phyloP scores from a whole-genome alignment of 2,329 filamentous ascomycete genomes.

The Colletotrichum sp. region DNA sequence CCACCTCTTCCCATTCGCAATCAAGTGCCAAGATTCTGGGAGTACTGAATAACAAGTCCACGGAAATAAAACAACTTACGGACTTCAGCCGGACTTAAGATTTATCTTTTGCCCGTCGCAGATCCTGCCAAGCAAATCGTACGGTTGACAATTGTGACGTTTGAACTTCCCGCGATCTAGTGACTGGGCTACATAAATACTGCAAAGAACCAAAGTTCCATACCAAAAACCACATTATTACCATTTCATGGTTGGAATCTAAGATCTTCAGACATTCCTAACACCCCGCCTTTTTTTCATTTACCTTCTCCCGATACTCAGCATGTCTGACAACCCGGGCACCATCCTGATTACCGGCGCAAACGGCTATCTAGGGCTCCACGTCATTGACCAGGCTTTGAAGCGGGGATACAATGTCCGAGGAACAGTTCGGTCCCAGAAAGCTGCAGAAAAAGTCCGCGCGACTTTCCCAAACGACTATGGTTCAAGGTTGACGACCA shows the following conservation, averaged over 20 bases:
- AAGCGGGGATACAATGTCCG: conserved; percentile 30
- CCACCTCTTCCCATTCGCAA: background rate
- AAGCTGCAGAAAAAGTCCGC: background rate
- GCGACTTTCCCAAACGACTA: background rate
- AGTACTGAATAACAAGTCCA: background rate
- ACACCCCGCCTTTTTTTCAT: background rate
- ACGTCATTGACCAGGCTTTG: conserved; percentile 28
- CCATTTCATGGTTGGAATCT: background rate
- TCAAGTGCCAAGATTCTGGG: background rate
- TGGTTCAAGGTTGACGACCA: background rate
- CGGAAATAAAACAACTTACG: background rate
- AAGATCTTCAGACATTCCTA: fast-evolving
- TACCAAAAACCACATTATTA: background rate
- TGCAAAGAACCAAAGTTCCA: background rate
- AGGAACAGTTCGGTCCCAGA: conserved; percentile 29
- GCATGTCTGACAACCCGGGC: background rate
- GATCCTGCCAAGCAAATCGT: background rate
- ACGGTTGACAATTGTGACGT: background rate
- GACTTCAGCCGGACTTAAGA: background rate
- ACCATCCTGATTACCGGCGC: conserved; percentile 28
- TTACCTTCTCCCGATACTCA: background rate
- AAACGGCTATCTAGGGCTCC: conserved; percentile 34
- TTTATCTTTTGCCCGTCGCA: fast-evolving
- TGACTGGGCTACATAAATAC: background rate
- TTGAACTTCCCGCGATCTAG: background rate